phyloP scores from a whole-genome alignment of 257 asterid genomes.

The Gentiana macrophylla region DNA sequence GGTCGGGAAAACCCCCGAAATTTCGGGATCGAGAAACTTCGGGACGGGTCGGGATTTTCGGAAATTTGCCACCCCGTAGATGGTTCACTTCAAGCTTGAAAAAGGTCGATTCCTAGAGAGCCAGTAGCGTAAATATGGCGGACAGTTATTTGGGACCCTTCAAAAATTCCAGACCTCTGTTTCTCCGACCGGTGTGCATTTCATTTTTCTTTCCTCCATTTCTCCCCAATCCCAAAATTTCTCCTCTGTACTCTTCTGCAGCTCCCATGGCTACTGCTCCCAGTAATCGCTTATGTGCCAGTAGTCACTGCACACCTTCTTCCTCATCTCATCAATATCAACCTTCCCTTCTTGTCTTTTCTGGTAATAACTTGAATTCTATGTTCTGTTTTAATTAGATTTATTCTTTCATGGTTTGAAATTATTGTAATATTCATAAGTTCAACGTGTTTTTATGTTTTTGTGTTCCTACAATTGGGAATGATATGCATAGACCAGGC shows the following conservation, averaged over 20 bases:
- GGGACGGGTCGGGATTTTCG: too few relatives aligned
- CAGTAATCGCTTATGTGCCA: neutral
- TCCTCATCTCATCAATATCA: slow-evolving; percentile 21
- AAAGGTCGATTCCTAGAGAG: slow-evolving; percentile 2
- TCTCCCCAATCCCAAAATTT: slow-evolving; percentile 8
- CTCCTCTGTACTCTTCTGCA: slow-evolving; percentile 14
- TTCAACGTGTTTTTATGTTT: neutral
- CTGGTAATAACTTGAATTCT: slow-evolving; percentile 32
- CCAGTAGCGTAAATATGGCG: slow-evolving; percentile 49
- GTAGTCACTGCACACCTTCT: slow-evolving; percentile 3
- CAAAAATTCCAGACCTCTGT: slow-evolving; percentile 19
- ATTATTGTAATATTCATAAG: too few relatives aligned
- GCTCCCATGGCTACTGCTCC: slow-evolving; percentile 1
- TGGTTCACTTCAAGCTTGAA: neutral
- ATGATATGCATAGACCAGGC: too few relatives aligned
- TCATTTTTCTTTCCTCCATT: slow-evolving; percentile 15
- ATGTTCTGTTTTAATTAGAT: neutral
- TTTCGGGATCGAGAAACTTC: too few relatives aligned
- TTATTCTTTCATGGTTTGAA: neutral
- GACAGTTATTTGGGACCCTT: slow-evolving; percentile 61
- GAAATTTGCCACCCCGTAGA: too few relatives aligned
- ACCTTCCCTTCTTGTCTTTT: slow-evolving; percentile 78
- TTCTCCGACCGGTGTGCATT: slow-evolving; percentile 6
- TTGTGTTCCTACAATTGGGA: neutral
- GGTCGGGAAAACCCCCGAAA: too few relatives aligned